Evolutionary conservation across 2,329 filamentous ascomycete species (phyloP), one percentile per base, ranked within the genome.

Genomic region (Botrytis tulipae): DNA sequence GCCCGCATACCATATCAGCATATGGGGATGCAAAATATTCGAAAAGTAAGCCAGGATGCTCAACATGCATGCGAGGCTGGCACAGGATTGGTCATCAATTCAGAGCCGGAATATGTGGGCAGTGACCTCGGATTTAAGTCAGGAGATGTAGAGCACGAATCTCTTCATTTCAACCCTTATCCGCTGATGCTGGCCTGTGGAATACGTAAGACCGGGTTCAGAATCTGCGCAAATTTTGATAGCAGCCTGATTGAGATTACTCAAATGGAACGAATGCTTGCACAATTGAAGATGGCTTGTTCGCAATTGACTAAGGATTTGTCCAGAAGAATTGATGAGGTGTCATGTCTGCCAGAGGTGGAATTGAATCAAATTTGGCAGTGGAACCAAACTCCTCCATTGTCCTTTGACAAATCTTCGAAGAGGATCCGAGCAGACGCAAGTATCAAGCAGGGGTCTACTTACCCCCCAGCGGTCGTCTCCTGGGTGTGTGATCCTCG

Each of bases 101-200:
- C 72, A 18, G 48, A 46, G 6, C 40, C 60, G 1, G 67, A 73
- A 20, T 42, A 73, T 42, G 68, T 57, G 18, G 59, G 60, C 16
- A 51, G 35, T 60, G 67, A 51, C 9, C 65, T 70, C 25, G 68
- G 68, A 20, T 70, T 60, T 3, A 29, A 60, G 80, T 80, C 40
- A 79, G 82, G 80, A 37, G 82, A 83, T 72, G 80, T 81, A 14
- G 77, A 74, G 18, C 76, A 73, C 5, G 78, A 79, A 65, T 77
- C 76, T 3, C 74, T 80, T 67, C 83, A 84, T 73, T 85, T 85
- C 78, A 86, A 85, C 71, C 82, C 84, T 0, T 86, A 87, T 74
- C 83, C 85, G 7, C 80, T 86, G 3, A 87, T 86, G 85, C 74
- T 86, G 35, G 85, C 81, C 4, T 86, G 82, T 76, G 83, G 83